Conservation (phyloP, 2,329 filamentous ascomycete genomes). For the Triangularia verruculosa region DNA sequence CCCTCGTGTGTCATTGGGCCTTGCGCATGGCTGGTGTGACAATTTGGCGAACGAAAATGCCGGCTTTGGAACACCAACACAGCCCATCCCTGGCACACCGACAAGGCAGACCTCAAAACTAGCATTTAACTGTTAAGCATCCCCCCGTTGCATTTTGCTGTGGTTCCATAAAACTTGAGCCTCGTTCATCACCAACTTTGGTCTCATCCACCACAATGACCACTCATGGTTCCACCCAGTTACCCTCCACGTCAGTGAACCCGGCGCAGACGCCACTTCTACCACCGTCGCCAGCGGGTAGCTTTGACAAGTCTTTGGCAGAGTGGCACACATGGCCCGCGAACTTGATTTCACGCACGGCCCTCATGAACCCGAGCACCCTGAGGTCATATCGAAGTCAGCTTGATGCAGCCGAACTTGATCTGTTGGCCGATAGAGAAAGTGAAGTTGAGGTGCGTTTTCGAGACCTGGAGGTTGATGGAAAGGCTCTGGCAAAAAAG, state of each 20-base stretch:
- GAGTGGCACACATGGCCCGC: neutral
- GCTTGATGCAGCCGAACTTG: neutral
- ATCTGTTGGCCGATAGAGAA: neutral
- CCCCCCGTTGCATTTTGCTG: too few species aligned
- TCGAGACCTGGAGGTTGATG: constrained; percentile 5
- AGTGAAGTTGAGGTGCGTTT: constrained; percentile 8
- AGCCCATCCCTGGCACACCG: neutral
- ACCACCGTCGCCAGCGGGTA: neutral
- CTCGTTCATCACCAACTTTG: too few species aligned
- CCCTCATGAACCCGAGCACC: neutral
- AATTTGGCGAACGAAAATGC: neutral
- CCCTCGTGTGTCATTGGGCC: neutral
- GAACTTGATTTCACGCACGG: neutral
- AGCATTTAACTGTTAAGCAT: neutral
- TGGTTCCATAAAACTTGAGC: too few species aligned
- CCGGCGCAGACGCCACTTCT: neutral
- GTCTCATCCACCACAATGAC: too few species aligned
- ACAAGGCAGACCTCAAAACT: neutral
- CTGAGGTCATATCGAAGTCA: neutral
- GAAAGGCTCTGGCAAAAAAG: neutral
- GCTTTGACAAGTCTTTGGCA: neutral
- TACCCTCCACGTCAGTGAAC: neutral
- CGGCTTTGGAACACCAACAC: neutral
- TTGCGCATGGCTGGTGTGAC: too few species aligned
- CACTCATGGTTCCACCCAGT: too few species aligned